These are phyloP conservation scores for Irpex sp. DNA, from an alignment of 1,284 basidiomycete genomes.

Conservation along the genomic window DNA sequence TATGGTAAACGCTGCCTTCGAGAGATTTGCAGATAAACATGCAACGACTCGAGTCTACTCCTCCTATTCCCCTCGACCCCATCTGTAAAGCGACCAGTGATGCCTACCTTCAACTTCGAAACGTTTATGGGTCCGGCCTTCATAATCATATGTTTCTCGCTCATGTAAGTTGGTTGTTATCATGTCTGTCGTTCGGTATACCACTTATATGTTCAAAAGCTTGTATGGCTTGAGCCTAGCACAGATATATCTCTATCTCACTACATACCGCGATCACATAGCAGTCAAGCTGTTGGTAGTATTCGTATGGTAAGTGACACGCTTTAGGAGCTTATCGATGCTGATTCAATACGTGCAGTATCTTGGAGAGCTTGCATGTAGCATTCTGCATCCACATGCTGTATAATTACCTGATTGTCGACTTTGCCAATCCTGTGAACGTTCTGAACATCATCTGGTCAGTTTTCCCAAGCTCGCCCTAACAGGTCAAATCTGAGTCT, in stretches of 20 bases:
- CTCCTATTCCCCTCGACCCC: too few relatives aligned
- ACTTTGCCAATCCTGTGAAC: background rate
- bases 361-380: background rate
- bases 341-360: background rate
- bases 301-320: background rate
- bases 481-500: background rate
- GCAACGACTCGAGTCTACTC: too few relatives aligned
- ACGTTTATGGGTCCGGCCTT: background rate
- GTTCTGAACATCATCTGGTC: background rate
- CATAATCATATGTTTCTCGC: background rate
- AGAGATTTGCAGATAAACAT: too few relatives aligned
- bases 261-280: background rate
- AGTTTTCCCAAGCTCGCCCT: background rate
- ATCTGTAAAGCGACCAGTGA: background rate
- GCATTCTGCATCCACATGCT: background rate
- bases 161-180: background rate
- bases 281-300: background rate
- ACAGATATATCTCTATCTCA: background rate
- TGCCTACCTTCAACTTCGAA: background rate
- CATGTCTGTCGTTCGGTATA: background rate
- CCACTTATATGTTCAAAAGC: background rate
- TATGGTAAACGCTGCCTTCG: too few relatives aligned
- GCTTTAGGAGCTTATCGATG: background rate
- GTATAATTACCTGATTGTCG: background rate
- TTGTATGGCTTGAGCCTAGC: background rate